Evolutionary conservation across 352 stramenopile species (phyloP).

Genomic region (Nothophytophthora sp.): DNA sequence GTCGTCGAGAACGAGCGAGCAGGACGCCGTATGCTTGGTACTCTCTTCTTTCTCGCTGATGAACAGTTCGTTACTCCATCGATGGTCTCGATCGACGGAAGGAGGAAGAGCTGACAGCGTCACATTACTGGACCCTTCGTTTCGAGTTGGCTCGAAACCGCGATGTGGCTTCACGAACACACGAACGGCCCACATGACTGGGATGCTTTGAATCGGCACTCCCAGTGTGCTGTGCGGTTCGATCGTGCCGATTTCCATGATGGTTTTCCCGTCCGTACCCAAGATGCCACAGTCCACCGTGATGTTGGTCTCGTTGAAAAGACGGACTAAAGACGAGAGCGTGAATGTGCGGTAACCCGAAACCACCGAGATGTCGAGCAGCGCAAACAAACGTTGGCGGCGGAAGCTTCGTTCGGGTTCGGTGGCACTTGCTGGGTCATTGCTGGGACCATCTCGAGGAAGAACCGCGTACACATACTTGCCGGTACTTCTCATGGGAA

Average conservation of each 20-base stretch:
- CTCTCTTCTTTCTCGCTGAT: conserved; percentile 68
- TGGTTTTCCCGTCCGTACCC: conserved; percentile 51
- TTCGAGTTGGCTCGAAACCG: conserved; percentile 3
- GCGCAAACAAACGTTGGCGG: conserved; percentile 42
- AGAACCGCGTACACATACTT: conserved; percentile 81
- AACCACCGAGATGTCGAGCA: conserved; percentile 76
- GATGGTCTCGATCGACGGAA: conserved; percentile 41
- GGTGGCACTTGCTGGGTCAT: conserved; percentile 2
- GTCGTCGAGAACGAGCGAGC: conserved; percentile 67
- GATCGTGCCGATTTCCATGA: conserved; percentile 63
- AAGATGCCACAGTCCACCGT: conserved; percentile 62
- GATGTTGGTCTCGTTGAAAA: conserved; percentile 78
- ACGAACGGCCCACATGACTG: conserved; percentile 51
- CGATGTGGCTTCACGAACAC: conserved; percentile 66
- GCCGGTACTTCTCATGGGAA: conserved; percentile 73
- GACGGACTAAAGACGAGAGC: conserved; percentile 72
- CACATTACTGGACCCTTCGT: background rate
- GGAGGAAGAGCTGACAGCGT: conserved; percentile 15
- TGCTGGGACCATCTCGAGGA: conserved; percentile 21
- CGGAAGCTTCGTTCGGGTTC: background rate
- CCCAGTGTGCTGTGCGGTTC: conserved; percentile 63
- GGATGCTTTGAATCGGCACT: conserved; percentile 67
- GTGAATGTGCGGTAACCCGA: conserved; percentile 78
- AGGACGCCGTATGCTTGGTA: conserved; percentile 61
- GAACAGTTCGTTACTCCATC: conserved; percentile 84